Percentiles rank a stretch among this genome's conserved stretches.
These are phyloP conservation scores for Rhododendron mucronatum DNA, from an alignment of 148 eudicot species.

Conservation along the genomic window DNA sequence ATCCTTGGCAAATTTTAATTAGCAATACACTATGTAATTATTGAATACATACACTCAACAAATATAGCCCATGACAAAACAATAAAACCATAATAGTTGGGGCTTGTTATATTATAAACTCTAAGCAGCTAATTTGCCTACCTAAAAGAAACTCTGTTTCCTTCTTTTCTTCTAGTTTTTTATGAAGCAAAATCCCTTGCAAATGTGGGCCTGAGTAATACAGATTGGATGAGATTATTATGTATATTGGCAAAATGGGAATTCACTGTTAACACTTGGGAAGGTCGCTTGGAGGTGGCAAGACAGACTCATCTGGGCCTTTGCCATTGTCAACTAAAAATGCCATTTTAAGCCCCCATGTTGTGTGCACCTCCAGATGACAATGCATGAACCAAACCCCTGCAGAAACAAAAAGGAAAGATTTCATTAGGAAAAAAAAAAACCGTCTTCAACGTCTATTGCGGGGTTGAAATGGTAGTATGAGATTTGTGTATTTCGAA, in stretches of 20 bases:
- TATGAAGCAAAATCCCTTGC: not conserved
- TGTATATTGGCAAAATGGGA: not conserved
- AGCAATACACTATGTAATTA: not conserved
- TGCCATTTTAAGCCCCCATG: conserved; percentile 81
- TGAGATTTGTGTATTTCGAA: not conserved
- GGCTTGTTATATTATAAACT: not conserved
- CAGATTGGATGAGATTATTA: not conserved
- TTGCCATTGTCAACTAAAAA: conserved; percentile 65
- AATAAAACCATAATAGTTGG: not conserved
- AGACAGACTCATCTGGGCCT: conserved; percentile 46
- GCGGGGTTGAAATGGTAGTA: not conserved
- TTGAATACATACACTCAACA: not conserved
- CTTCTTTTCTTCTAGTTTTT: not conserved
- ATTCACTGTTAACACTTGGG: conserved; percentile 41
- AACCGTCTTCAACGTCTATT: not conserved
- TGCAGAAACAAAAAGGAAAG: not conserved
- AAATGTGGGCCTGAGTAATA: not conserved
- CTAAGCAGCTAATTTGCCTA: not conserved
- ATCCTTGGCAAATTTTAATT: not conserved
- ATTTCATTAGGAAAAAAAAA: not conserved
- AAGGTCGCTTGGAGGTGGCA: conserved; percentile 67
- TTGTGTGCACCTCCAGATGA: conserved; percentile 73
- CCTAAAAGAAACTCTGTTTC: conserved; percentile 1
- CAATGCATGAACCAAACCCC: conserved; percentile 86
- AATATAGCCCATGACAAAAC: not conserved